These are phyloP conservation scores for Xanthoconium purpureum DNA, from an alignment of 768 basidiomycete genomes.

Conservation along the genomic window DNA sequence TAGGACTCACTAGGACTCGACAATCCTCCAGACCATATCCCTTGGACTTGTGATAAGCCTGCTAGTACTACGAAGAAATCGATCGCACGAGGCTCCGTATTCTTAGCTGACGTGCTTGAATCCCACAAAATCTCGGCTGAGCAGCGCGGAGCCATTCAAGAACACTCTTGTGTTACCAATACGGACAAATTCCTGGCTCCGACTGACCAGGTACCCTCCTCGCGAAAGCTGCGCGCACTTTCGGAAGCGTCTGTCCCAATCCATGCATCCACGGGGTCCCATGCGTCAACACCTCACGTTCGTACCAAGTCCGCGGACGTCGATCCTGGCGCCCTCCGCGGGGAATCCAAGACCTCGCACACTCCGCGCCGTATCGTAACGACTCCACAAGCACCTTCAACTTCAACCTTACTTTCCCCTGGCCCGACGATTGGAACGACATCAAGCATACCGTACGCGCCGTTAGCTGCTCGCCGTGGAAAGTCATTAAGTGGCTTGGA, in stretches of 20 bases:
- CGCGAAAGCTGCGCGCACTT: constrained; percentile 1
- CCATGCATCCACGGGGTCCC: neutral
- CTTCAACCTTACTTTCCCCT: neutral
- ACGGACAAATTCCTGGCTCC: neutral
- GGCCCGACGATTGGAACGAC: neutral
- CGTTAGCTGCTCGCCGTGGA: constrained; percentile 41
- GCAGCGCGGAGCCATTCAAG: constrained; percentile 2
- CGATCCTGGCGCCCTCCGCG: constrained; percentile 1
- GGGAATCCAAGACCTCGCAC: constrained; percentile 2
- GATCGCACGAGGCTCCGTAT: constrained; percentile 32
- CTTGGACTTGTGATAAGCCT: constrained; percentile 28
- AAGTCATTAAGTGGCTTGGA: constrained; percentile 31
- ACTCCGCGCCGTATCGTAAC: neutral
- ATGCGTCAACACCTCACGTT: neutral
- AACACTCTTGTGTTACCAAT: neutral
- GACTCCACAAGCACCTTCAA: neutral
- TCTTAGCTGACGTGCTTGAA: constrained; percentile 17
- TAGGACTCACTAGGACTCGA: constrained; percentile 21
- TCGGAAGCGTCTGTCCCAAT: constrained; percentile 1
- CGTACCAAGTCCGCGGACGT: constrained; percentile 10
- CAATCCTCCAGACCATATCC: constrained; percentile 28
- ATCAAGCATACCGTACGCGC: constrained; percentile 10
- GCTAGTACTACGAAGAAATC: constrained; percentile 19
- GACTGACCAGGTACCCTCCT: neutral
- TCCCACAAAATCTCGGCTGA: constrained; percentile 1